Base-by-base conservation (phyloP, 257 asterid species). In the Solanum dulcamara region DNA sequence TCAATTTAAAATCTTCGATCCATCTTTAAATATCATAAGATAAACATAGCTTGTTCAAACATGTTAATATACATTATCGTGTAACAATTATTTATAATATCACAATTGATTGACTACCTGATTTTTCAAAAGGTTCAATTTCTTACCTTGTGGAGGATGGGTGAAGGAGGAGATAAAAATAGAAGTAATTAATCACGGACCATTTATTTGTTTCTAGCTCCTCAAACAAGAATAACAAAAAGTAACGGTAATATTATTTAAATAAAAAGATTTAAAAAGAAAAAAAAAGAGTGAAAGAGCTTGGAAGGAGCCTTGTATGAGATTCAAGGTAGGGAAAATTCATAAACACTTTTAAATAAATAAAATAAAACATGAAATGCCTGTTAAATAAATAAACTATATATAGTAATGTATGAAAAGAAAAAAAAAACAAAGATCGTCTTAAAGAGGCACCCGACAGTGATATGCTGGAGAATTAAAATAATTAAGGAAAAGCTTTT, bases 281-380 rank as follows among this genome's bases (percentile, higher is more conserved):
- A n/a, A n/a, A n/a, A n/a, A n/a, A 40, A 72, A 79, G 28, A 48
- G 83, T 79, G 83, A 79, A 79, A 79, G 64, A 79, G 12, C 64
- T 8, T 48, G 64, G 44, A 46, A 79, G 83, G 81, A 12, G 38
- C 84, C 81, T 88, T 84, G 89, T 84, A 86, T 87, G 86, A 74
- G 86, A 86, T 72, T 51, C 20, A 71, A 83, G 86, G 26, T 38
- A 77, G 84, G 42, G 83, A 91, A 90, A 77, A 89, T 91, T 90
- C 86, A 83, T 85, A 84, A 48, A 86, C 26, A 82, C 87, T 84
- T 83, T 50, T 44, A 53, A 66, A 66, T 32, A 26, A 32, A 85
- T 10, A 79, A 15, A 44, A 74, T 68, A 59, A 50, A 87, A 55
- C 74, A 85, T 75, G 55, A 55, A 86, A 28, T 86, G 42, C 30